Percentiles rank a stretch among this genome's conserved stretches.
Conservation (phyloP, 2,329 filamentous ascomycete genomes). For the Arthroderma sp. region DNA sequence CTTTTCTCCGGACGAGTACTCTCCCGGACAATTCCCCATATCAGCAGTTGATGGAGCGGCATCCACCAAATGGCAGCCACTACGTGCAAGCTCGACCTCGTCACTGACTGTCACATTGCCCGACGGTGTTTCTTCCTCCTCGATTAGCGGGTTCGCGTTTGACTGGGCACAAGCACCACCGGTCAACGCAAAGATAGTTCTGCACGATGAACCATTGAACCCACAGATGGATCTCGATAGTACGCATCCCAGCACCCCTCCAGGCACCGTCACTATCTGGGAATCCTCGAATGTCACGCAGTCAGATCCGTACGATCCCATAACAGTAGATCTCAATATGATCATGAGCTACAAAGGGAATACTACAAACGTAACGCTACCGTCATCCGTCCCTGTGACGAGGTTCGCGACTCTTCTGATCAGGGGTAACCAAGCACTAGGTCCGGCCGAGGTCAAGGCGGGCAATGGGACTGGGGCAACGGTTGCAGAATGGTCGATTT, state of each 20-base stretch:
- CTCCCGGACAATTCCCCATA: constrained; percentile 57
- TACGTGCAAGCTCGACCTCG: constrained; percentile 37
- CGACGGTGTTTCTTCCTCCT: constrained; percentile 21
- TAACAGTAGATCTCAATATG: constrained; percentile 22
- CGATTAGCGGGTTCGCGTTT: constrained; percentile 40
- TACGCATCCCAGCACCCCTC: not conserved
- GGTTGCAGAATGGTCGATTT: constrained; percentile 38
- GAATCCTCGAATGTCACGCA: constrained; percentile 23
- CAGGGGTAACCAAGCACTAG: constrained; percentile 32
- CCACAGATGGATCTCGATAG: constrained; percentile 13
- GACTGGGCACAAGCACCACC: constrained; percentile 51
- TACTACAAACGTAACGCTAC: constrained; percentile 31
- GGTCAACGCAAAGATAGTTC: constrained; percentile 40
- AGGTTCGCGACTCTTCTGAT: constrained; percentile 35
- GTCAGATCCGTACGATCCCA: constrained; percentile 29
- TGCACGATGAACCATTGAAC: constrained; percentile 39
- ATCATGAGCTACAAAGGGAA: constrained; percentile 32
- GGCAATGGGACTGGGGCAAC: constrained; percentile 34
- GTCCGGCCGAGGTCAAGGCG: constrained; percentile 20
- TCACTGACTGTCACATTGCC: constrained; percentile 47
- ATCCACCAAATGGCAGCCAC: constrained; percentile 56
- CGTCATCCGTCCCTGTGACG: constrained; percentile 24
- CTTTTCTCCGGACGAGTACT: constrained; percentile 36
- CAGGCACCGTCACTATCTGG: constrained; percentile 18
- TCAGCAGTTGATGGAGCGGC: constrained; percentile 54